These are phyloP conservation scores for Malus hybrid DNA, from an alignment of 331 rosid species.

Conservation along the genomic window DNA sequence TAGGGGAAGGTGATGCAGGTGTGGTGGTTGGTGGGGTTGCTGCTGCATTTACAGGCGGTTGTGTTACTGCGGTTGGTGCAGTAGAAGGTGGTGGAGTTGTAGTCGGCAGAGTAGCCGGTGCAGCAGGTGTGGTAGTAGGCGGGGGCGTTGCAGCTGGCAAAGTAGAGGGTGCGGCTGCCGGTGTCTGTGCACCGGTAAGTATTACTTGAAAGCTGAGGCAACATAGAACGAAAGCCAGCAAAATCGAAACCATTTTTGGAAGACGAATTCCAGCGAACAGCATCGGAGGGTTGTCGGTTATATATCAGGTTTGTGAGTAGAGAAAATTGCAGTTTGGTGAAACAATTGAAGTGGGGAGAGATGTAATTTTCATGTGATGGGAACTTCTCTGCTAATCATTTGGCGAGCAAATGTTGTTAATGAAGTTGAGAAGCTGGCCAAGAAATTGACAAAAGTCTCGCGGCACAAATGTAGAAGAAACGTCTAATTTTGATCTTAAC, in stretches of 20 bases:
- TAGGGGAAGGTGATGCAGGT: conserved; percentile 54
- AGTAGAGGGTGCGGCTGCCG: conserved; percentile 22
- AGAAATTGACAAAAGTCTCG: background rate
- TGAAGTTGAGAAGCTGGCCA: background rate
- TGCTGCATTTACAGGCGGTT: conserved; percentile 28
- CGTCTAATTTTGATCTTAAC: conserved; percentile 16
- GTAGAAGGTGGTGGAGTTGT: conserved; percentile 25
- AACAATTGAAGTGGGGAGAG: conserved; percentile 37
- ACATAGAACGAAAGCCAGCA: conserved; percentile 26
- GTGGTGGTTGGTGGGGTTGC: conserved; percentile 27
- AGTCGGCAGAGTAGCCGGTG: conserved; percentile 24
- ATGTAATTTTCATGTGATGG: conserved; percentile 47
- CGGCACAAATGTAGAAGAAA: background rate
- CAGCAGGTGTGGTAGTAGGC: conserved; percentile 31
- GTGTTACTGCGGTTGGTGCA: conserved; percentile 31
- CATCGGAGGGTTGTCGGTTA: background rate
- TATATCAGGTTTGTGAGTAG: conserved; percentile 18
- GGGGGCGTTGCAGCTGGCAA: conserved; percentile 31
- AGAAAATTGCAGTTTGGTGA: conserved; percentile 17
- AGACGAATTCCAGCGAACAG: conserved; percentile 15
- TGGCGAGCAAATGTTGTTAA: conserved; percentile 16
- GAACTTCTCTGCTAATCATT: conserved; percentile 41
- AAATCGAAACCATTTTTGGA: conserved; percentile 40
- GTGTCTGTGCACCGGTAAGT: conserved; percentile 43
- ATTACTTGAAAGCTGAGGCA: conserved; percentile 30